Evolutionary conservation across 2,329 filamentous ascomycete species (phyloP), one percentile per base, ranked within the genome.

Genomic region (Macrophomina tecta): DNA sequence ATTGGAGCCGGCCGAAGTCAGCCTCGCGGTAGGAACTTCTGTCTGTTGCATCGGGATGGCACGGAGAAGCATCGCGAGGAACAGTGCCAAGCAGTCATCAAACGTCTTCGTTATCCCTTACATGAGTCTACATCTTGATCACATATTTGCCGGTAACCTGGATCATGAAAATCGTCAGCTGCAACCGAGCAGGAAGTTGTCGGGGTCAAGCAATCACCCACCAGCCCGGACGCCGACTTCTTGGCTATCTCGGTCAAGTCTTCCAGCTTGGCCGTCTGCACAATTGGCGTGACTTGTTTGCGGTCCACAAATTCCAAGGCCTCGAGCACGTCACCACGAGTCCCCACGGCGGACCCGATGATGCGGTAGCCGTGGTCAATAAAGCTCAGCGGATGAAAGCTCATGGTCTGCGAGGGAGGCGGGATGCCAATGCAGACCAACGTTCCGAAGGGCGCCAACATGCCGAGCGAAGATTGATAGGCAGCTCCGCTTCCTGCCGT

Each of bases 301-400:
- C 56, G 53, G 16, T 66, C 64, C 23, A 66, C 56, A 62, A 65
- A 65, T 32, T 65, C 38, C 40, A 65, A 28, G 1, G 78, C 79
- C 71, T 82, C 80, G 66, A 82, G 79, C 4, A 82, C 80, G 68
- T 83, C 80, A 70, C 81, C 82, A 68, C 80, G 66, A 11, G 79
- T 82, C 2, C 79, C 81, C 1, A 77, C 78, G 12, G 82, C 76
- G 67, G 76, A 79, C 0, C 80, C 80, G 16, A 82, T 79, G 46
- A 82, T 69, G 66, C 82, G 82, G 63, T 46, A 56, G 38, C 63
- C 63, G 16, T 55, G 52, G 11, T 65, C 63, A 18, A 65, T 65
- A 12, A 65, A 56, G 30, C 52, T 53, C 28, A 65, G 51, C n/a
- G 63, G 63, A n/a, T 65, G 63, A 36, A 65, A 49, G 51, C 40